These are phyloP conservation scores for Lactuca sativa DNA, from an alignment of 129 eudicot genomes.

Conservation along the genomic window DNA sequence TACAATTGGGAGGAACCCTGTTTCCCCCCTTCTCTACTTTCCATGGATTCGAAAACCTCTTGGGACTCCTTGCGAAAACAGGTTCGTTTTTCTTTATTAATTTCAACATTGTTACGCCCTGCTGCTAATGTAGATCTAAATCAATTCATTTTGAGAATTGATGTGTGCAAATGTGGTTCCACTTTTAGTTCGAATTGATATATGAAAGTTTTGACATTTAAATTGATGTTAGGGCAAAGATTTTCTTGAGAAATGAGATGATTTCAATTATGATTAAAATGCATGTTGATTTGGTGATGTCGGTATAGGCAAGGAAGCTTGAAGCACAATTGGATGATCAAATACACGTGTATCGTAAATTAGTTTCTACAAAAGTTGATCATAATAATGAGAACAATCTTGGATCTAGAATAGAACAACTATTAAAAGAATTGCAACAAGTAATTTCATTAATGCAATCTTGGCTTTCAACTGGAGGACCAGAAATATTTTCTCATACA, in stretches of 20 bases:
- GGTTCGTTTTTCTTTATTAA: slow-evolving; percentile 10
- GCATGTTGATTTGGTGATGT: not conserved
- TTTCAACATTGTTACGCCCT: not conserved
- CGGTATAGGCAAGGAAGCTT: slow-evolving; percentile 82
- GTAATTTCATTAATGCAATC: slow-evolving; percentile 88
- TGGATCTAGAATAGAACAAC: slow-evolving; percentile 74
- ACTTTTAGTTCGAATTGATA: not conserved
- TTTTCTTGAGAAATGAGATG: not conserved
- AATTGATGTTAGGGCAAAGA: not conserved
- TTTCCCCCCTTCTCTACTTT: not conserved
- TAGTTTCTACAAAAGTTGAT: slow-evolving; percentile 65
- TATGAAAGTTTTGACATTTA: not conserved
- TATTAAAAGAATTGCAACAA: slow-evolving; percentile 73
- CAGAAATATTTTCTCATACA: slow-evolving; percentile 95
- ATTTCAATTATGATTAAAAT: not conserved
- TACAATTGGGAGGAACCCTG: not conserved
- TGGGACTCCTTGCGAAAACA: slow-evolving; percentile 42
- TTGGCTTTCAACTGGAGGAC: slow-evolving; percentile 96
- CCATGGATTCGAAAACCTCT: slow-evolving; percentile 45
- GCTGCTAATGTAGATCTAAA: not conserved
- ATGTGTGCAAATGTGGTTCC: not conserved
- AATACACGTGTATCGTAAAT: slow-evolving; percentile 82
- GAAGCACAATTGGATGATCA: slow-evolving; percentile 99
- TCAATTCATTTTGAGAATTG: too few relatives aligned
- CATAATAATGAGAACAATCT: slow-evolving; percentile 56